Conservation (phyloP, 805 yeast species). For the Monosporozyma unispora region DNA sequence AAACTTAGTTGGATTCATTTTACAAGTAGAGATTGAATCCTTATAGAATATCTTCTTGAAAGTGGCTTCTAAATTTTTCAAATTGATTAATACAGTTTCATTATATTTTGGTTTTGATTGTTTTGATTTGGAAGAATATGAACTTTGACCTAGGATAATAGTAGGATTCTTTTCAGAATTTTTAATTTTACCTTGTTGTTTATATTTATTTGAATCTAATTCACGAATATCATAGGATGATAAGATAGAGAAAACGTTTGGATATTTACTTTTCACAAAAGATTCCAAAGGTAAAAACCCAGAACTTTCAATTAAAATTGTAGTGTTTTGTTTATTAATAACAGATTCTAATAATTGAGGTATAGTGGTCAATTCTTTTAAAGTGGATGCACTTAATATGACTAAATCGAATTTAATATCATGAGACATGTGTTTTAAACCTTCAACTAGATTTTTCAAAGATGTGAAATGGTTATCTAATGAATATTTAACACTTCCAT, state of each 20-base stretch:
- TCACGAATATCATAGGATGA: slow-evolving; percentile 47
- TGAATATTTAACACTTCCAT: slow-evolving; percentile 12
- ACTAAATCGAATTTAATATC: slow-evolving; percentile 33
- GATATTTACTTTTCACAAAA: slow-evolving; percentile 36
- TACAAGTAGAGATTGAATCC: slow-evolving; percentile 32
- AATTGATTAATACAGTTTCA: slow-evolving; percentile 6
- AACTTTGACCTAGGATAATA: slow-evolving; percentile 8
- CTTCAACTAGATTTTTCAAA: slow-evolving; percentile 10
- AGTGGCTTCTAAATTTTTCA: slow-evolving; percentile 10
- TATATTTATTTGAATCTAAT: slow-evolving; percentile 24
- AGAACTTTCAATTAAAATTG: slow-evolving; percentile 54
- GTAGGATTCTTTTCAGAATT: slow-evolving; percentile 23
- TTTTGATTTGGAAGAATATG: not conserved
- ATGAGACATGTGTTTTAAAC: not conserved
- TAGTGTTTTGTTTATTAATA: slow-evolving; percentile 33
- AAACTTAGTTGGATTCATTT: slow-evolving; percentile 35
- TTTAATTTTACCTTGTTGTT: slow-evolving; percentile 18
- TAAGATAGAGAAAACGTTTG: slow-evolving; percentile 43
- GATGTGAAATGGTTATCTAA: slow-evolving; percentile 22
- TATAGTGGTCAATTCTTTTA: slow-evolving; percentile 39
- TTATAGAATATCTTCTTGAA: slow-evolving; percentile 16
- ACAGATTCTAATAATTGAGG: slow-evolving; percentile 31
- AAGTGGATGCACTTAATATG: slow-evolving; percentile 37
- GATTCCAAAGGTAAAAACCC: slow-evolving; percentile 64
- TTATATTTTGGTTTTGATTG: not conserved